Conservation (phyloP, 495 filamentous ascomycete genomes). For the Penicillium bialowiezense region DNA sequence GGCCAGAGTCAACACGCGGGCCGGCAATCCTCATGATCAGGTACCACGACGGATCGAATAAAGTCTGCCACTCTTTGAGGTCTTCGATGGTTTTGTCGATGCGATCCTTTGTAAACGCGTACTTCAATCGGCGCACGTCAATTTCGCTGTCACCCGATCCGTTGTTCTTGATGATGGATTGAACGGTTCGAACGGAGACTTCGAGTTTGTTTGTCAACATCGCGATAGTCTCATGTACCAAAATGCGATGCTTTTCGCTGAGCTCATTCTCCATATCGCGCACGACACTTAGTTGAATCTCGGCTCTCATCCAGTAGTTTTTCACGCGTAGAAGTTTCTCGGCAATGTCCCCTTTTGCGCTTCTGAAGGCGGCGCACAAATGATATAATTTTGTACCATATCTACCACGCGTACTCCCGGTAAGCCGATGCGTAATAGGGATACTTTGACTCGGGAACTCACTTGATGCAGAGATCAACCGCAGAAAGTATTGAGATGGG, state of each 20-base stretch:
- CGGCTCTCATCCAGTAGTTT: background rate
- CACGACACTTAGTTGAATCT: background rate
- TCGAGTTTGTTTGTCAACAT: background rate
- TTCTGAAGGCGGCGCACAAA: background rate
- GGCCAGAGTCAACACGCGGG: background rate
- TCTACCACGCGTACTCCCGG: too few relatives aligned
- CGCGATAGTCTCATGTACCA: background rate
- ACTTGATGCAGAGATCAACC: background rate
- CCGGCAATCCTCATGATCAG: conserved; percentile 20
- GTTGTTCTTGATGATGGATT: background rate
- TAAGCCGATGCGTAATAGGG: too few relatives aligned
- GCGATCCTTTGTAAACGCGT: background rate
- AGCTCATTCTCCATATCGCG: background rate
- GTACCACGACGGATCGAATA: conserved; percentile 33
- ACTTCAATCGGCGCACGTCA: background rate
- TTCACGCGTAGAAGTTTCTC: background rate
- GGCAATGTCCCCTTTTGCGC: background rate
- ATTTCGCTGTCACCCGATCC: background rate
- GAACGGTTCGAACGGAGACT: background rate
- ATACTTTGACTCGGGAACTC: too few relatives aligned
- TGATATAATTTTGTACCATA: background rate
- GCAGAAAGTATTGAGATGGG: background rate
- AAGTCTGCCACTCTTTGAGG: conserved; percentile 20
- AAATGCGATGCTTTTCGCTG: background rate
- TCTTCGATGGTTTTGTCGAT: conserved; percentile 1